These are phyloP conservation scores for Jatropha multifida DNA, from an alignment of 441 rosid genomes.

Conservation along the genomic window DNA sequence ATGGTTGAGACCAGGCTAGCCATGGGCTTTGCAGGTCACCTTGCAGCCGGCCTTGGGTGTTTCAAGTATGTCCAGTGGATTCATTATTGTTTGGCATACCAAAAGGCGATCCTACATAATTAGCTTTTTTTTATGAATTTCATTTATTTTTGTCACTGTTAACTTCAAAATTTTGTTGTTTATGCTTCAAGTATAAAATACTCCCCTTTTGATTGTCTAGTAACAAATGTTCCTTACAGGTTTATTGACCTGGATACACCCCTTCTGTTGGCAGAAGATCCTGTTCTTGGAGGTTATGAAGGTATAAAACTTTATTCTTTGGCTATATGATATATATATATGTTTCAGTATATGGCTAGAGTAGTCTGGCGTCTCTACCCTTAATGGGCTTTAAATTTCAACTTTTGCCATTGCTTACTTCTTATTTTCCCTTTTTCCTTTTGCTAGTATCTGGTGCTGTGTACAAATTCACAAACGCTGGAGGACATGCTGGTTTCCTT, in stretches of 20 bases:
- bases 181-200: neutral
- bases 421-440: constrained; percentile 3
- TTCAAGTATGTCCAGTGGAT: constrained; percentile 56
- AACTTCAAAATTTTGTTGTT: neutral
- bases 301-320: constrained; percentile 42
- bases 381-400: neutral
- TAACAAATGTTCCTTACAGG: constrained; percentile 35
- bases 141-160: neutral
- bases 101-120: neutral
- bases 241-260: constrained; percentile 88
- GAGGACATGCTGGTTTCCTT: constrained; percentile 83
- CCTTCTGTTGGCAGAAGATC: constrained; percentile 82
- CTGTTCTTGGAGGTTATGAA: constrained; percentile 80
- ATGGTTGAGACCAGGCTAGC: constrained; percentile 94
- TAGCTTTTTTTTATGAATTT: neutral
- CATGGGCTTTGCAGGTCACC: constrained; percentile 94
- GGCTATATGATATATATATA: neutral
- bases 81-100: constrained; percentile 14
- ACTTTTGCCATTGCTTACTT: constrained; percentile 5
- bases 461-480: constrained; percentile 70
- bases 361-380: neutral
- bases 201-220: neutral
- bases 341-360: neutral
- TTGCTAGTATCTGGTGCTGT: constrained; percentile 63
- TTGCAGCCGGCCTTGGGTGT: constrained; percentile 86